Evolutionary conservation across 2,329 filamentous ascomycete genomes (phyloP).

Genomic region (Xylaria sp.): DNA sequence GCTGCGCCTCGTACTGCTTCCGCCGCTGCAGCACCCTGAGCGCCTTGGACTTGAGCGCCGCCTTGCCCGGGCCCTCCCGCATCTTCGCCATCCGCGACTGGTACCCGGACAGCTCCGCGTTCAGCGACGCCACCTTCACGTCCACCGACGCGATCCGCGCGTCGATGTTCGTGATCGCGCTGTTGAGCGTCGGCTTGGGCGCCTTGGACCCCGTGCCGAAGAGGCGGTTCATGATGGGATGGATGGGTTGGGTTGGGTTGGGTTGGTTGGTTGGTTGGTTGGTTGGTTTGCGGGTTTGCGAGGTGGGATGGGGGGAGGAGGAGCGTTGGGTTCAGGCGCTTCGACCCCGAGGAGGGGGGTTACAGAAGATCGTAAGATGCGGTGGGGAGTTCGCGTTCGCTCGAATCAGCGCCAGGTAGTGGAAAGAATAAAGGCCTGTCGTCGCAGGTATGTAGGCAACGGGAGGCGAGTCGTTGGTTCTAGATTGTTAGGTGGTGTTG

Average conservation of each 20-base stretch:
- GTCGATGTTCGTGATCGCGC: conserved; percentile 75
- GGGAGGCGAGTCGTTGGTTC: neutral
- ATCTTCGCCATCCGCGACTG: conserved; percentile 86
- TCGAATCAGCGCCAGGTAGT: neutral
- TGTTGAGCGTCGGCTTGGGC: conserved; percentile 81
- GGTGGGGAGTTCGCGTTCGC: neutral
- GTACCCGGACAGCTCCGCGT: conserved; percentile 86
- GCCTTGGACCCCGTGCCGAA: conserved; percentile 87
- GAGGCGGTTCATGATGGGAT: conserved; percentile 93
- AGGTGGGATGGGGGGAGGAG: neutral
- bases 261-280: neutral
- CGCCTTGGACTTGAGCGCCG: conserved; percentile 89
- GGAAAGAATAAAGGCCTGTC: neutral
- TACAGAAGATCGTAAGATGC: neutral
- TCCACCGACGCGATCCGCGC: conserved; percentile 72
- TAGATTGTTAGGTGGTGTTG: neutral
- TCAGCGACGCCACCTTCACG: conserved; percentile 90
- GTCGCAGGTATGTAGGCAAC: conserved; percentile 15
- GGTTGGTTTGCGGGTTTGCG: neutral
- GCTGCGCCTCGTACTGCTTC: conserved; percentile 91
- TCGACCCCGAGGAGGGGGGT: too few relatives aligned
- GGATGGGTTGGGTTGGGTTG: conserved; percentile 15
- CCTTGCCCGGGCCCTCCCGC: conserved; percentile 94
- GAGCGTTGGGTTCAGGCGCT: neutral
- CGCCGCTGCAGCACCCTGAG: conserved; percentile 91